Evolutionary conservation across 352 stramenopile species (phyloP), one percentile per base, ranked within the genome.

Genomic region (Phytophthora capsici): DNA sequence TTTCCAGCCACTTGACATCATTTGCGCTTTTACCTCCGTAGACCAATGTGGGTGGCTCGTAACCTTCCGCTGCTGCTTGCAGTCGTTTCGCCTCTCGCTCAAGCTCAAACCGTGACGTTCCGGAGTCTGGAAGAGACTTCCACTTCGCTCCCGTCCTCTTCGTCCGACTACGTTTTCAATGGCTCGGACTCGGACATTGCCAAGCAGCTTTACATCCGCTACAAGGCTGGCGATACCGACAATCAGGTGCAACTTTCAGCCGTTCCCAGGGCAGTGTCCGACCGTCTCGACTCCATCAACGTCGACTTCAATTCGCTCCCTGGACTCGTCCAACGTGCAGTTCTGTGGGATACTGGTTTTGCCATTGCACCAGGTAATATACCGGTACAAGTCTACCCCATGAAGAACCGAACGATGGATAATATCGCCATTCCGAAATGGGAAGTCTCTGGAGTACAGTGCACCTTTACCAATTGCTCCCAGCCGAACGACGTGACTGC

Each of bases 301-400:
- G 26, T 66, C 45, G 38, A 55, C 30, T 78, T 69, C 38, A 23
- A 25, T 41, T 45, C 28, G 3, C 60, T 78, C 13, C 66, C 66
- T 1, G 68, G 58, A 0, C 36, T 75, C 14, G 55, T 74, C 8
- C 72, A 80, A 30, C 68, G 69, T 12, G 72, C 64, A 2, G 49
- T 80, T 4, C 65, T 80, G 0, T 80, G 72, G 72, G 72, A 80
- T 51, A 63, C 64, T 7, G 72, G 71, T 4, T 75, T 72, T 40
- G 66, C 50, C 37, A 44, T 63, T 26, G 47, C 61, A 0, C 54
- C 61, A 0, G 46, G 34, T 19, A 62, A 58, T 16, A 20, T 41
- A 4, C 26, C 55, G 14, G 48, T 75, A 28, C 55, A 67, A 23
- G 43, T 76, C 5, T 73, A 41, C 23, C 17, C 64, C 19, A 57